Conservation (phyloP, 768 basidiomycete species). For the Floccularia luteovirens region DNA sequence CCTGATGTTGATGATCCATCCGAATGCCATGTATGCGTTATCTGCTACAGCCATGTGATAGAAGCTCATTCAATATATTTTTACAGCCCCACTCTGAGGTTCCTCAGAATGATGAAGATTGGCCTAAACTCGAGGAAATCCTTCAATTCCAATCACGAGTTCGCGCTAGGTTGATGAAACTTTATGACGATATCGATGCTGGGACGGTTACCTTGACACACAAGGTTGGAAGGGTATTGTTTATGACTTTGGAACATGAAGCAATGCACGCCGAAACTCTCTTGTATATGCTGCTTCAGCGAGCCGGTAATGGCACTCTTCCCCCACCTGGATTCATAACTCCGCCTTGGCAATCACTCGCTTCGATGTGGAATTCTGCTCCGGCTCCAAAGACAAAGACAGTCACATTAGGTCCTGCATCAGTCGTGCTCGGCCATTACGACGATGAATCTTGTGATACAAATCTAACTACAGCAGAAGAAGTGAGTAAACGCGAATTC, state of each 20-base stretch:
- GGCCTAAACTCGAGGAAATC: slow-evolving; percentile 72
- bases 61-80: neutral
- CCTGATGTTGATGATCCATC: slow-evolving; percentile 89
- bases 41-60: neutral
- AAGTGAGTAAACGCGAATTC: slow-evolving; percentile 56
- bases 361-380: slow-evolving; percentile 38
- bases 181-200: slow-evolving; percentile 65
- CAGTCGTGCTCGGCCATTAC: slow-evolving; percentile 69
- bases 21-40: slow-evolving; percentile 59
- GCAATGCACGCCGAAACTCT: slow-evolving; percentile 88
- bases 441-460: slow-evolving; percentile 71
- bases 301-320: slow-evolving; percentile 68
- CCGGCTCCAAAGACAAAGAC: slow-evolving; percentile 34
- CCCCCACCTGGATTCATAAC: slow-evolving; percentile 68
- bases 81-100: slow-evolving; percentile 82
- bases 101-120: slow-evolving; percentile 71
- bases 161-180: slow-evolving; percentile 55
- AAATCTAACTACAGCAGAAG: slow-evolving; percentile 18
- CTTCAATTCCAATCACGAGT: slow-evolving; percentile 74
- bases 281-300: slow-evolving; percentile 90
- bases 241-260: slow-evolving; percentile 91
- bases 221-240: slow-evolving; percentile 70
- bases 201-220: slow-evolving; percentile 49
- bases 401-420: slow-evolving; percentile 51
- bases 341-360: slow-evolving; percentile 63